Evolutionary conservation across 129 eudicot species (phyloP).

Genomic region (Tagetes patula): DNA sequence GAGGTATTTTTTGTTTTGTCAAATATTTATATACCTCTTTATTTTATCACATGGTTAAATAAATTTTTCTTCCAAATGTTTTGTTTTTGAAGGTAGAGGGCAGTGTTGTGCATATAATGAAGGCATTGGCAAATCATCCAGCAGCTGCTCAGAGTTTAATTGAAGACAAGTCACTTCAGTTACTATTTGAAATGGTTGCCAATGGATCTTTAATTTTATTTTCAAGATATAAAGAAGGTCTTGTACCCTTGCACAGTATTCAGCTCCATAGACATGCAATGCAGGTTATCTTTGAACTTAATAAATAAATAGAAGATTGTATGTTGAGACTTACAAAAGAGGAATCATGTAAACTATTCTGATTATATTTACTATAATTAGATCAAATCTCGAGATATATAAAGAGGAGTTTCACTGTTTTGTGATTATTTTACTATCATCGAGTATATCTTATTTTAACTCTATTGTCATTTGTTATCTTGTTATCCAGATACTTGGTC

Average conservation of each 20-base stretch:
- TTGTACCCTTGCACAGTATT: conserved; percentile 81
- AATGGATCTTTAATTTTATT: conserved; percentile 77
- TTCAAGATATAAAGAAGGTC: conserved; percentile 72
- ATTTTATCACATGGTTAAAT: neutral
- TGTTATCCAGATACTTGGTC: conserved; percentile 80
- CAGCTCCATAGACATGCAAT: conserved; percentile 99
- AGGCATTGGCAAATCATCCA: conserved; percentile 89
- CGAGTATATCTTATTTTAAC: conserved; percentile 14
- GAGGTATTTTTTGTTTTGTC: conserved; percentile 53
- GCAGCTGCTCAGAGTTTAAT: conserved; percentile 95
- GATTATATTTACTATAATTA: neutral
- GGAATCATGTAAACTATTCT: neutral
- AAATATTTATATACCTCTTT: neutral
- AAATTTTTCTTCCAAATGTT: neutral
- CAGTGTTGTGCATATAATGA: conserved; percentile 94
- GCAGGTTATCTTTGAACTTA: conserved; percentile 56
- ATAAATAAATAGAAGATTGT: neutral
- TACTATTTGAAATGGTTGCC: conserved; percentile 92
- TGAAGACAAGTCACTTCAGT: conserved; percentile 87
- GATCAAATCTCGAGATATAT: neutral
- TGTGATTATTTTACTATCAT: neutral
- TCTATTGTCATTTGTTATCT: conserved; percentile 16
- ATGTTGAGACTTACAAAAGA: neutral
- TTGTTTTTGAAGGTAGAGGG: conserved; percentile 73
- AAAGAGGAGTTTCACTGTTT: neutral